Base-by-base conservation (phyloP, 345 rosid genomes). In the Citrus unshiu region DNA sequence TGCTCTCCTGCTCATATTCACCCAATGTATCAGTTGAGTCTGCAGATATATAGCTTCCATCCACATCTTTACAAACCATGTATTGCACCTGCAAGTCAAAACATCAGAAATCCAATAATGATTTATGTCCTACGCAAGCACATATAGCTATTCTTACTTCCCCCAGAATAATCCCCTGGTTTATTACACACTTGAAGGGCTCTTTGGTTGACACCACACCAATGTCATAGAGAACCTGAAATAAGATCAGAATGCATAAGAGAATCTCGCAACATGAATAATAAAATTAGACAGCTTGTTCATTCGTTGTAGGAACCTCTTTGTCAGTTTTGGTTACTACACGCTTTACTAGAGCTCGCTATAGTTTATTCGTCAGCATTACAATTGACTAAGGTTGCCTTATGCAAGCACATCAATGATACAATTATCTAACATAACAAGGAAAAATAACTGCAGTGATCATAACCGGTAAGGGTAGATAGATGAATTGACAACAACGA, bases 111-210 rank as follows among this genome's bases (percentile, higher is more conserved):
- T 46, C 72, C 68, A 60, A 75, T 34, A 59, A 65, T 27, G 25
- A 30, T 60, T 37, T 72, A 76, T 68, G 7, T 72, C 68, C 78
- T 56, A 24, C 66, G 29, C n/a, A 68, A 22, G 46, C 12, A 65
- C 46, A 83, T 54, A 62, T 9, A 71, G 81, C 22, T 21, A 49
- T 63, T 80, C 95, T 88, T 79, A 93, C 98, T 83, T 92, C 99
- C 35, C 99, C 99, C 64, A 95, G 99, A 86, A 95, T 92, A 81
- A 95, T 91, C 82, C 99, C 99, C 84, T 93, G 98, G 85, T 95
- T 95, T 87, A 95, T 95, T 73, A 95, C 98, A 81, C 98, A 92
- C 83, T 93, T 90, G 91, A 95, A 93, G 34, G 99, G 99, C 85
- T 95, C 99, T 85, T 88, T 91, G 9, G 96, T 92, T 21, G 99